Evolutionary conservation across 1,284 basidiomycete species (phyloP).

Genomic region (Trichosporon coremiiforme): DNA sequence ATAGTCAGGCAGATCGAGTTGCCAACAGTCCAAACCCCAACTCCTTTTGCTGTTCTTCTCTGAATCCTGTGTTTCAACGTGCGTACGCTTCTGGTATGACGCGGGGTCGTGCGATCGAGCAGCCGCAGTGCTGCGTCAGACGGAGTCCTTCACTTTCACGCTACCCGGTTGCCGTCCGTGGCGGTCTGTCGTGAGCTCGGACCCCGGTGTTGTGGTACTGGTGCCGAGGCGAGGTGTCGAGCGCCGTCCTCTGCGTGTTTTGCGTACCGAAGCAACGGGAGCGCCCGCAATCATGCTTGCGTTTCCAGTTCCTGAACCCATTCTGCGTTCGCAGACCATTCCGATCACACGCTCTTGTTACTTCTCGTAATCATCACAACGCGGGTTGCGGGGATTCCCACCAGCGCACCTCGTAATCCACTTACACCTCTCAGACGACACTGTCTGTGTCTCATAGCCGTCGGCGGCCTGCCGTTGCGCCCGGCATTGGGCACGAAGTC

Average conservation of each 20-base stretch:
- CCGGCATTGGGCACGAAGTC: neutral
- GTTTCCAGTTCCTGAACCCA: neutral
- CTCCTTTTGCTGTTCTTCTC: neutral
- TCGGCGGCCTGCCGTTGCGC: neutral
- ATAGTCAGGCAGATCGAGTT: neutral
- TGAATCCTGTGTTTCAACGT: neutral
- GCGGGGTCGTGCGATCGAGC: neutral
- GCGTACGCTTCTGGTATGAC: neutral
- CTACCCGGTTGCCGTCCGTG: constrained; percentile 1
- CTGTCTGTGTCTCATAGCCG: neutral
- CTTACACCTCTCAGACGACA: neutral
- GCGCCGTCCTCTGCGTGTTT: constrained; percentile 1
- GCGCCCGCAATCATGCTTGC: neutral
- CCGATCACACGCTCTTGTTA: constrained; percentile 1
- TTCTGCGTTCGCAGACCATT: neutral
- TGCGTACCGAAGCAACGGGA: neutral
- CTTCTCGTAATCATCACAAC: neutral
- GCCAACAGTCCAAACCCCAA: neutral
- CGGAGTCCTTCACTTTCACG: neutral
- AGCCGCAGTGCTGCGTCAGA: neutral
- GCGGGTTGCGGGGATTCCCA: neutral
- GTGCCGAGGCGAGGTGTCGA: neutral
- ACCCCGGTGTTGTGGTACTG: neutral
- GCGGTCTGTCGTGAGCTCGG: neutral
- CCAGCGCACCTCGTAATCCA: neutral